Conservation (phyloP, 768 basidiomycete genomes). For the Rhizopogon vinicolor region DNA sequence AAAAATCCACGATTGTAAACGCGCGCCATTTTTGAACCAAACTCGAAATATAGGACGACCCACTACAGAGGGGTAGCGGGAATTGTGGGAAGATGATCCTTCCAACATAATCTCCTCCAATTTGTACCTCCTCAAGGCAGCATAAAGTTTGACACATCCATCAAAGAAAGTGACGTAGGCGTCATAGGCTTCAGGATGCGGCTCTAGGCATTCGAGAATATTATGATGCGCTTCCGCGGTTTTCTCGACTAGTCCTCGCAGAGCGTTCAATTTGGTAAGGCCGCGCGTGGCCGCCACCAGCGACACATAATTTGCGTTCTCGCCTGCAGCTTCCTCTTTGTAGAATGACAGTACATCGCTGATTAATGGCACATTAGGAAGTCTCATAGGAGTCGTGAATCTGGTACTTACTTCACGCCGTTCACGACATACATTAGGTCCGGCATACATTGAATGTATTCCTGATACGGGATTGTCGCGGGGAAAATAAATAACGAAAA, state of each 20-base stretch:
- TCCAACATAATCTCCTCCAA: constrained; percentile 17
- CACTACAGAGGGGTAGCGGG: too few relatives aligned
- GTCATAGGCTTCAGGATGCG: constrained; percentile 13
- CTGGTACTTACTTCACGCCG: constrained; percentile 26
- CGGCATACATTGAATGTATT: constrained; percentile 28
- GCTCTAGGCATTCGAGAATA: constrained; percentile 20
- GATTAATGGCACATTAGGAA: background rate
- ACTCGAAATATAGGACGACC: too few relatives aligned
- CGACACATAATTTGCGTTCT: constrained; percentile 32
- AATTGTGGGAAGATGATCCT: background rate
- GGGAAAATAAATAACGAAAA: constrained; percentile 31
- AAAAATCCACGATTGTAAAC: too few relatives aligned
- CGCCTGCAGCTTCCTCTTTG: constrained; percentile 34
- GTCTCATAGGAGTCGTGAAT: background rate
- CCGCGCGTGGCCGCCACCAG: constrained; percentile 20
- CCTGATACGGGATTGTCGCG: constrained; percentile 18
- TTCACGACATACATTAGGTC: constrained; percentile 22
- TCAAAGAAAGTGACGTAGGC: constrained; percentile 13
- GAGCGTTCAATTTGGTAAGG: constrained; percentile 22
- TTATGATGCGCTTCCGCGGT: constrained; percentile 18
- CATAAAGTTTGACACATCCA: constrained; percentile 26
- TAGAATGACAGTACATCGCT: constrained; percentile 39
- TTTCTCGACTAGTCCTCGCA: constrained; percentile 19
- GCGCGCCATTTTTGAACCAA: too few relatives aligned
- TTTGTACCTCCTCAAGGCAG: constrained; percentile 18